Evolutionary conservation across 371 early-diverging fungal species (phyloP).

Genomic region (Rhizopus arrhizus): DNA sequence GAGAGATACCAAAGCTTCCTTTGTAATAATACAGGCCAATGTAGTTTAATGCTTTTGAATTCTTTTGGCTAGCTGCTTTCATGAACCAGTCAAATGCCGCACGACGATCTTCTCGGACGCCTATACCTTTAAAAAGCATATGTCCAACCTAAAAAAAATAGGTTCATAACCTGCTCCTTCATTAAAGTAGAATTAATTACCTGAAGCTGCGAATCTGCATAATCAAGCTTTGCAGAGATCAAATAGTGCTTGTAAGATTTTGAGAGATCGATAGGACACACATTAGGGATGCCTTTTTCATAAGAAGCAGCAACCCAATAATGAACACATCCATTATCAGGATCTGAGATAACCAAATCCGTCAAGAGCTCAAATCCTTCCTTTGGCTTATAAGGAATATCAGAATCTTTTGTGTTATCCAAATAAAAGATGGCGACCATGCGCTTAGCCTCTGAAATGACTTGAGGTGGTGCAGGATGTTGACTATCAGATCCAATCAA

Average conservation of each 20-base stretch:
- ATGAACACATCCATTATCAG: conserved; percentile 31
- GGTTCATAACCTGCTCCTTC: too few relatives aligned
- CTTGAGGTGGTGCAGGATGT: conserved; percentile 36
- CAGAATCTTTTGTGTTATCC: conserved; percentile 34
- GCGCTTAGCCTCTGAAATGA: conserved; percentile 31
- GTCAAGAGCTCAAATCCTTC: conserved; percentile 38
- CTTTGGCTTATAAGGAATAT: conserved; percentile 24
- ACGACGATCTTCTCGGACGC: conserved; percentile 45
- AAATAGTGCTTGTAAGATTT: conserved; percentile 40
- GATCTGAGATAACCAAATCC: conserved; percentile 16
- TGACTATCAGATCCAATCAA: conserved; percentile 27
- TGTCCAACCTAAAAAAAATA: conserved; percentile 38
- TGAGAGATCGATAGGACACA: conserved; percentile 24
- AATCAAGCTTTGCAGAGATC: conserved; percentile 34
- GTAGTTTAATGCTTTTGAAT: conserved; percentile 45
- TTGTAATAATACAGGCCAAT: conserved; percentile 54
- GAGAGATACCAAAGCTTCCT: conserved; percentile 38
- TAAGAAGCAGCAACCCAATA: conserved; percentile 50
- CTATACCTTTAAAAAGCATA: conserved; percentile 56
- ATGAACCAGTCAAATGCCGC: conserved; percentile 58
- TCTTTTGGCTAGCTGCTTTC: conserved; percentile 52
- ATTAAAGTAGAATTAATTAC: conserved; percentile 15
- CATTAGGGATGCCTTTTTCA: conserved; percentile 44
- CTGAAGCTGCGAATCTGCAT: conserved; percentile 44
- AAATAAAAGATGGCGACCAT: conserved; percentile 46